Evolutionary conservation across 139 green algal genomes (phyloP).

Genomic region (Chlorella sp.): DNA sequence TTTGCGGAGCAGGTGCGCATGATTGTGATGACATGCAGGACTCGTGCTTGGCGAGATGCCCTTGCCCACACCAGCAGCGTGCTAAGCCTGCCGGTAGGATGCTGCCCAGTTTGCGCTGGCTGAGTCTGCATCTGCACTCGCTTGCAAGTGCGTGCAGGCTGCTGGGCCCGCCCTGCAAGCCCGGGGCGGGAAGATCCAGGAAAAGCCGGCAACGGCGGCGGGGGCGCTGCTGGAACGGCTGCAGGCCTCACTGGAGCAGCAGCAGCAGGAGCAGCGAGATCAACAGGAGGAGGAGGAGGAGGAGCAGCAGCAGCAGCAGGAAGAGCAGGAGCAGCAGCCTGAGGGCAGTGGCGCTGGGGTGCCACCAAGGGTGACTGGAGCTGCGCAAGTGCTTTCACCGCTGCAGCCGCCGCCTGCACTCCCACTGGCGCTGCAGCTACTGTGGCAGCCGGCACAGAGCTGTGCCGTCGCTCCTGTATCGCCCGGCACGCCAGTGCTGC

Average conservation of each 20-base stretch:
- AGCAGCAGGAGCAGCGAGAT: constrained; percentile 6
- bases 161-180: not conserved
- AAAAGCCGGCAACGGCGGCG: not conserved
- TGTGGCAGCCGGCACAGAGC: constrained; percentile 3
- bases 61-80: no score
- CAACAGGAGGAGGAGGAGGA: constrained; percentile 7
- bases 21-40: no score
- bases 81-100: no score
- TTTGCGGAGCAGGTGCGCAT: not conserved
- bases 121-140: not conserved
- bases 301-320: not conserved
- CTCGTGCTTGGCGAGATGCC: no score
- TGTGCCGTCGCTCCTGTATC: not conserved
- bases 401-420: constrained; percentile 1
- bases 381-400: not conserved
- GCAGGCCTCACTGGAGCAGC: constrained; percentile 9
- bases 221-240: not conserved
- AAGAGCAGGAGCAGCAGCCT: not conserved
- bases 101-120: no score
- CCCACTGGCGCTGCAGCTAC: not conserved
- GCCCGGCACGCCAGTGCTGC: constrained; percentile 11
- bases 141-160: not conserved
- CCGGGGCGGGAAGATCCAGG: not conserved
- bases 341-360: not conserved
- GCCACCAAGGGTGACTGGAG: not conserved